Base-by-base conservation (phyloP, 345 rosid genomes). In the Mallotus nudiflorus region DNA sequence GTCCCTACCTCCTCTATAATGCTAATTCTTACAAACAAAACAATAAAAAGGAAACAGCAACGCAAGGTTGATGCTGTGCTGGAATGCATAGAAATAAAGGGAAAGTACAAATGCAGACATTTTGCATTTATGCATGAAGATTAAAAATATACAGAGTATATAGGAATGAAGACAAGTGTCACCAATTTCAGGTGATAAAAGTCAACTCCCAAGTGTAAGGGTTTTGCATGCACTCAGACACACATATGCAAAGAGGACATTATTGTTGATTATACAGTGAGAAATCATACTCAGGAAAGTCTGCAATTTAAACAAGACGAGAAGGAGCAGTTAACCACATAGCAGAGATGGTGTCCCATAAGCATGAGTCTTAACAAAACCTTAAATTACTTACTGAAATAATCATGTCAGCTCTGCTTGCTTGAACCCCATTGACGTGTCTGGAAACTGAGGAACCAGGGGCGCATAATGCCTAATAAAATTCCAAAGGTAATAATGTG, bases 381-480 rank as follows among this genome's bases (percentile, higher is more conserved):
- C 28, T 46, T 27, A 53, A 40, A 57, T 63, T 2, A 79, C 96
- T 85, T 70, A 89, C 98, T 7, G 97, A 78, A 74, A 94, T 88
- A 51, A 94, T 91, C 97, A 94, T 88, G 73, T 94, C 96, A 58
- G 93, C 98, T 82, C 96, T 84, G 86, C 86, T 81, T 24, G 84
- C 81, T 78, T 83, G 89, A 79, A 94, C 81, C 55, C 98, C 98
- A 67, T 90, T 91, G 63, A 84, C 84, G 60, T 88, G 96, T 82
- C 89, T 86, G 67, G 88, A 85, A 77, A 78, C 82, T 28, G 88
- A 84, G 58, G 91, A 80, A 58, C 93, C 85, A 75, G 84, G 73
- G 57, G 82, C 84, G 72, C 98, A 94, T 66, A 94, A 78, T 24
- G 97, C 97, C 98, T 94, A 56, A 55, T 22, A 63, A 65, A 72